Percentiles rank a stretch among this genome's conserved stretches.
phyloP scores from a whole-genome alignment of 2,329 filamentous ascomycete genomes.

The Fusarium oxysporum region DNA sequence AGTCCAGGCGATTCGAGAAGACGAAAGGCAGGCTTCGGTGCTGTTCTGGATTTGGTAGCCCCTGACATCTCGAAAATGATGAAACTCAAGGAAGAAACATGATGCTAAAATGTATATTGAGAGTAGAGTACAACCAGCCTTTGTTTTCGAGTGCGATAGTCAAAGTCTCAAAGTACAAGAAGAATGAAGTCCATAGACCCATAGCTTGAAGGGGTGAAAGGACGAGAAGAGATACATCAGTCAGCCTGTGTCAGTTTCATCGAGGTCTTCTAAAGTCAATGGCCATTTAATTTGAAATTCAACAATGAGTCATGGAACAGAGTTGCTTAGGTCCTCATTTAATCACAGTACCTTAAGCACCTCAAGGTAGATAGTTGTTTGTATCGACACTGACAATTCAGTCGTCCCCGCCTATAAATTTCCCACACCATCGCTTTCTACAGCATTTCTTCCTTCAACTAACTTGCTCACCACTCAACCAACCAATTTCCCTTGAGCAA shows the following conservation, averaged over 20 bases:
- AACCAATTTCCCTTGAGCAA: rapidly evolving
- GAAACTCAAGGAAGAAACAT: background rate
- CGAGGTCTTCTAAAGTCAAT: background rate
- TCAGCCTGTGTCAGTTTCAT: rapidly evolving
- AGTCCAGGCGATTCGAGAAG: background rate
- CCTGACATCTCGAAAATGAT: background rate
- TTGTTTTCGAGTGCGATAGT: rapidly evolving
- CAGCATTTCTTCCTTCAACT: background rate
- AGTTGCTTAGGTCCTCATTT: too few species aligned
- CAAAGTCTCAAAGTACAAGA: background rate
- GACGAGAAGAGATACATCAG: background rate
- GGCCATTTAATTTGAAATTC: background rate
- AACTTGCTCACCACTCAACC: background rate
- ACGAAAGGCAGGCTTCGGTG: too few species aligned
- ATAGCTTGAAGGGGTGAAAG: background rate
- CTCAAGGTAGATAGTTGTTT: background rate
- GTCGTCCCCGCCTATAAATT: background rate
- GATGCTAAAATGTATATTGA: rapidly evolving
- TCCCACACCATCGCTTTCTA: background rate
- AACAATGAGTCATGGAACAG: background rate
- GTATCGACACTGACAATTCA: background rate
- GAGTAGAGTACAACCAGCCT: background rate
- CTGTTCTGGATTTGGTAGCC: background rate
- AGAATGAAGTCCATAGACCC: rapidly evolving
- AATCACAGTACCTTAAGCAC: background rate